Evolutionary conservation across 805 yeast species (phyloP), one percentile per base, ranked within the genome.

Genomic region (Ogataea nonfermentans): DNA sequence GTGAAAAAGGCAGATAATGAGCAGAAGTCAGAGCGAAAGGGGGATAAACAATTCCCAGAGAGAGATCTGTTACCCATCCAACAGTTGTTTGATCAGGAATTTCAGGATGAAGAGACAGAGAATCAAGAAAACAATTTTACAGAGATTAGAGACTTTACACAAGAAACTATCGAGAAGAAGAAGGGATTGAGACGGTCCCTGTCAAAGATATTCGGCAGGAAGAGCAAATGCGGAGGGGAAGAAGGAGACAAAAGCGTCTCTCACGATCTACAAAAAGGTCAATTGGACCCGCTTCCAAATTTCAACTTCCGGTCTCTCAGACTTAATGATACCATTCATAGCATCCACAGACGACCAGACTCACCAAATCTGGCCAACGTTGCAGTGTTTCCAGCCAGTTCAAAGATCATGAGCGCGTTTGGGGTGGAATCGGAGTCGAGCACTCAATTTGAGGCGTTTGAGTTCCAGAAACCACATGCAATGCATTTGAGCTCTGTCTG

Each of bases 381-480:
- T 11, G 36, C 48, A 4, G 42, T 46, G 5, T 28, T 40, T 27
- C 54, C 54, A 2, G 41, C 50, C 4, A 40, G 35, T 16, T 41
- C 42, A 12, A 46, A 42, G 28, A 40, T 50, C 3, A 24, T 44
- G 11, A 23, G 25, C 8, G 24, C 37, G 6, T 43, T 40, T n/a
- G 36, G 28, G 3, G 35, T 39, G 9, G 37, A 31, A 12, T 48
- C 52, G 8, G 31, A 42, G 23, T 36, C 42, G n/a, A 48, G 50
- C 32, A 50, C 55, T 2, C 55, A 50, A 28, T 47, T 46, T 29
- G 55, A 50, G 30, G 46, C 46, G 6, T 46, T 50, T 43, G 51
- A 44, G 25, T 27, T 33, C 5, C 37, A 37, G 11, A 37, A 29
- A 27, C 44, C 48, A 11, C 32, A 37, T 12, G 20, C 38, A 2